These are phyloP conservation scores for Dendrobium catenatum DNA, from an alignment of 106 monocot genomes.

Conservation along the genomic window DNA sequence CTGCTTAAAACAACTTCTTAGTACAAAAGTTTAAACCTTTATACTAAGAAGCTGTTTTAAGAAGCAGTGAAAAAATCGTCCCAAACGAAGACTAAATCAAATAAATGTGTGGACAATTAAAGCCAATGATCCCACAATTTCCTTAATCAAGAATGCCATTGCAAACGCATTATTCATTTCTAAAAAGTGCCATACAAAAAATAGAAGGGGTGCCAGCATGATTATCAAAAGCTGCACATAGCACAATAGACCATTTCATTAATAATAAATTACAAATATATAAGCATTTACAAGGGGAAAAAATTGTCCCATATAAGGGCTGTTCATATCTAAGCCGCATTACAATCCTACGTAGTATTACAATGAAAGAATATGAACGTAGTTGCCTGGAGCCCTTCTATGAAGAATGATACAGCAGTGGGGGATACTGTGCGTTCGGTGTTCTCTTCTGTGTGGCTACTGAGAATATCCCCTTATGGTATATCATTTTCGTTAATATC, in stretches of 20 bases:
- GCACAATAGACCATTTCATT: not conserved
- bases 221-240: too few relatives aligned
- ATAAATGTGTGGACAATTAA: too few relatives aligned
- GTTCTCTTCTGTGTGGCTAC: not conserved
- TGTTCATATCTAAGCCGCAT: not conserved
- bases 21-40: too few relatives aligned
- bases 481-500: not conserved
- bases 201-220: too few relatives aligned
- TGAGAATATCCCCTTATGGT: not conserved
- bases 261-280: conserved; percentile 3
- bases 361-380: not conserved
- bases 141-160: too few relatives aligned
- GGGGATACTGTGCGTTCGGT: not conserved
- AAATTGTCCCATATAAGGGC: not conserved
- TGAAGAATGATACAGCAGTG: not conserved
- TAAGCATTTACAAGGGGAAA: not conserved
- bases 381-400: not conserved
- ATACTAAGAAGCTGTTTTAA: too few relatives aligned
- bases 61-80: too few relatives aligned
- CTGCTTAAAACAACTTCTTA: too few relatives aligned
- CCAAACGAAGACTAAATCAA: too few relatives aligned
- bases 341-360: not conserved
- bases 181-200: too few relatives aligned
- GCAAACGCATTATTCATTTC: too few relatives aligned
- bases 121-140: too few relatives aligned